phyloP scores from a whole-genome alignment of 1,139 yeast species.

The Sugiyamaella xylanicola region DNA sequence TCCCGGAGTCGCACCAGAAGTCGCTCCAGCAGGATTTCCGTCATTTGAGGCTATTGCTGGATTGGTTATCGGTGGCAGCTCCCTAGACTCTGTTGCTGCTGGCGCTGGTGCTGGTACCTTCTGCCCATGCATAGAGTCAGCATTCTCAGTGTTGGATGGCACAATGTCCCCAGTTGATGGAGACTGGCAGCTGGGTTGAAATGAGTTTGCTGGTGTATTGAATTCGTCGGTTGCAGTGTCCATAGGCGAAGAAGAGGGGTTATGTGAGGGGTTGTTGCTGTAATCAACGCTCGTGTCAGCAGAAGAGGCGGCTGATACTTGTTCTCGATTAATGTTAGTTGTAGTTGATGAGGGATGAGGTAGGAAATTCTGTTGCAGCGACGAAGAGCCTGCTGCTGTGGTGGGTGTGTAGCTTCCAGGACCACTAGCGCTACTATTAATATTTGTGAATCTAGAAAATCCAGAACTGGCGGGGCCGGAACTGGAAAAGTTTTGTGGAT shows the following conservation, averaged over 20 bases:
- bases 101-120: not conserved
- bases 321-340: constrained; percentile 37
- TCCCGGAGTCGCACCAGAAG: constrained; percentile 23
- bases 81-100: not conserved
- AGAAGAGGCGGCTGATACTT: constrained; percentile 31
- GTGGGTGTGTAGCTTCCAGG: not conserved
- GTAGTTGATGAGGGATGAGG: constrained; percentile 37
- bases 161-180: too few species aligned
- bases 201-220: constrained; percentile 13
- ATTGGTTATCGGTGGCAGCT: not conserved
- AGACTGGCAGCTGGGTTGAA: constrained; percentile 22
- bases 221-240: constrained; percentile 17
- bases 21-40: constrained; percentile 5
- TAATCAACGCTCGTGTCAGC: constrained; percentile 22
- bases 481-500: constrained; percentile 25
- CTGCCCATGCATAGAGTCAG: too few species aligned
- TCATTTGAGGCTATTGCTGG: not conserved
- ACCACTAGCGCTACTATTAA: not conserved
- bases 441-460: not conserved
- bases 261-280: not conserved
- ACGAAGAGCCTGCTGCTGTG: constrained; percentile 9
- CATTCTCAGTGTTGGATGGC: not conserved
- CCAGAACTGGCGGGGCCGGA: constrained; percentile 12
- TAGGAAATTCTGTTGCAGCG: constrained; percentile 29
- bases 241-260: constrained; percentile 21